Evolutionary conservation across 1,139 yeast genomes (phyloP).

Genomic region (Geotrichum citri-aurantii): DNA sequence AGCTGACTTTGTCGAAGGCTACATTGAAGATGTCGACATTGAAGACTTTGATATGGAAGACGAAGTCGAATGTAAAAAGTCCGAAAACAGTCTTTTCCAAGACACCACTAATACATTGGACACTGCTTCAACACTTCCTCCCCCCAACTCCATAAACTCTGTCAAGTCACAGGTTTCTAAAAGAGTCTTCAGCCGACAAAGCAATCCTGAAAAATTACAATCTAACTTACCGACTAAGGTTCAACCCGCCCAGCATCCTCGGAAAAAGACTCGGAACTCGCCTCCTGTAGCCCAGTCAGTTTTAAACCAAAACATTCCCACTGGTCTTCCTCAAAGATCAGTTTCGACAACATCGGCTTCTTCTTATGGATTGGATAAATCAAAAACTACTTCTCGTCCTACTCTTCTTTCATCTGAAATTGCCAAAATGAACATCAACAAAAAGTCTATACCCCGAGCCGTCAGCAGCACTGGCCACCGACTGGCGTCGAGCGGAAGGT

Average conservation of each 20-base stretch:
- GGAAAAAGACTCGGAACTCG: conserved; percentile 12
- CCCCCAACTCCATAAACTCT: neutral
- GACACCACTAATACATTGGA: neutral
- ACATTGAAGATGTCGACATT: neutral
- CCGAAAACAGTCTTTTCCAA: neutral
- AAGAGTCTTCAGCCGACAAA: conserved; percentile 11
- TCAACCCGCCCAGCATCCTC: conserved; percentile 2
- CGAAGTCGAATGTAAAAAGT: neutral
- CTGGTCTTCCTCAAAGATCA: neutral
- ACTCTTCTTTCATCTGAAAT: conserved; percentile 1
- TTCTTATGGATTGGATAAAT: neutral
- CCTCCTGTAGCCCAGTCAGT: conserved; percentile 1
- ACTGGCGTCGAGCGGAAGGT: neutral
- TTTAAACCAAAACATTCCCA: neutral
- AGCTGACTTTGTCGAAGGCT: neutral
- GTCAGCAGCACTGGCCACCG: neutral
- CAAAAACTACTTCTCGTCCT: neutral
- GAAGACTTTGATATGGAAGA: neutral
- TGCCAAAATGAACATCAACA: conserved; percentile 9
- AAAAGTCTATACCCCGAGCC: neutral
- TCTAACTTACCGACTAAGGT: neutral
- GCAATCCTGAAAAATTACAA: conserved; percentile 11
- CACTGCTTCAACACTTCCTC: neutral
- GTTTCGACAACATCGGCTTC: neutral
- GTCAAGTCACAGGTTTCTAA: neutral